These are phyloP conservation scores for Gnaphalium uliginosum DNA, from an alignment of 129 eudicot species.

Conservation along the genomic window DNA sequence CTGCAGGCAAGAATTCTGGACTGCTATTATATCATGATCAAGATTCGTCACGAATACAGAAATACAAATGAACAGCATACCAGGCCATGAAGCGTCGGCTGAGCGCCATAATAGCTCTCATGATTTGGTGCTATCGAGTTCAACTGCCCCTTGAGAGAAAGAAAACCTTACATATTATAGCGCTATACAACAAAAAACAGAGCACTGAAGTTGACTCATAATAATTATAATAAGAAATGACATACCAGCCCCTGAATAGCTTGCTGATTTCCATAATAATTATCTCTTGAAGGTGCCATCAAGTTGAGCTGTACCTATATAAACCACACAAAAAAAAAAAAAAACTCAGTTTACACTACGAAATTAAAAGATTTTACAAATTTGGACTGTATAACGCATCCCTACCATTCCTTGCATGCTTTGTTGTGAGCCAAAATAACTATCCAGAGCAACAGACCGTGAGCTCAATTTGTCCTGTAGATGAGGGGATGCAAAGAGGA, in stretches of 20 bases:
- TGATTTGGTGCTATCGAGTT: conserved; percentile 85
- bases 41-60: conserved; percentile 3
- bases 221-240: conserved; percentile 21
- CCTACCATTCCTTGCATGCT: conserved; percentile 92
- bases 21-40: conserved; percentile 27
- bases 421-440: conserved; percentile 81
- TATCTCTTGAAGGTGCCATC: conserved; percentile 88
- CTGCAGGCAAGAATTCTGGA: conserved; percentile 48
- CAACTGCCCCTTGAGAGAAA: conserved; percentile 75
- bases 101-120: conserved; percentile 78
- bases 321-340: conserved; percentile 7
- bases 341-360: not conserved
- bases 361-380: conserved; percentile 8
- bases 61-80: conserved; percentile 36
- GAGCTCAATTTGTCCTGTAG: conserved; percentile 78
- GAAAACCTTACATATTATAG: not conserved
- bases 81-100: conserved; percentile 68
- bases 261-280: conserved; percentile 69
- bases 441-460: conserved; percentile 66
- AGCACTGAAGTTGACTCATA: not conserved
- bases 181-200: too few relatives aligned
- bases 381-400: not conserved
- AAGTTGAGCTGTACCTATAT: conserved; percentile 80
- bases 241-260: conserved; percentile 87
- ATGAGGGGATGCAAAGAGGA: not conserved